These are phyloP conservation scores for Fistulinella prunicolor DNA, from an alignment of 768 basidiomycete species.

Conservation along the genomic window DNA sequence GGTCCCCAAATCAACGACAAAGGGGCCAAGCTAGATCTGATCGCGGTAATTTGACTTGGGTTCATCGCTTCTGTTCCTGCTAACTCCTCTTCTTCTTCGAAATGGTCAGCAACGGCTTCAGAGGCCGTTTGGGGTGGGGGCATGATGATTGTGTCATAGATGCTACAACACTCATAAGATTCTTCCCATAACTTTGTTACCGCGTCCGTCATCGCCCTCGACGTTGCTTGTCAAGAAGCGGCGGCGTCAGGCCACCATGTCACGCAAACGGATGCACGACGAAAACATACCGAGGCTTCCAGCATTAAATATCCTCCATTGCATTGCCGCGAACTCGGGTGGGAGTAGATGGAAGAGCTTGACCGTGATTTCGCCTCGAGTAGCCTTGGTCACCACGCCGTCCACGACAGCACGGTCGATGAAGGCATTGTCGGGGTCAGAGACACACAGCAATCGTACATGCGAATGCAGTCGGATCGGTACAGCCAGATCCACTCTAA, in stretches of 20 bases:
- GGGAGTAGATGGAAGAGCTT: constrained; percentile 56
- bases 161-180: constrained; percentile 43
- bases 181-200: constrained; percentile 46
- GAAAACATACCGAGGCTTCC: constrained; percentile 51
- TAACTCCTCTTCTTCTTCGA: constrained; percentile 11
- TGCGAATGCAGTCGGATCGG: constrained; percentile 61
- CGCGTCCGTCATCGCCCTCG: constrained; percentile 65
- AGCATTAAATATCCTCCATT: constrained; percentile 64
- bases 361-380: constrained; percentile 53
- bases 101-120: not conserved
- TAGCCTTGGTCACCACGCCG: constrained; percentile 54
- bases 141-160: constrained; percentile 46
- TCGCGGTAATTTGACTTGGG: constrained; percentile 51
- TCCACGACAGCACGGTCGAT: constrained; percentile 49
- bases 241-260: constrained; percentile 1
- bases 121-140: constrained; percentile 21
- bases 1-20: constrained; percentile 69
- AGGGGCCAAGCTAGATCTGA: constrained; percentile 41
- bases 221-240: constrained; percentile 53
- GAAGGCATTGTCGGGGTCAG: constrained; percentile 50
- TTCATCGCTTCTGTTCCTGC: constrained; percentile 38
- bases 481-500: constrained; percentile 52
- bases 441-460: constrained; percentile 58
- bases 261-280: not conserved
- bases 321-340: constrained; percentile 56